Conservation (phyloP, 768 basidiomycete genomes). For the Trametopsis cervina region DNA sequence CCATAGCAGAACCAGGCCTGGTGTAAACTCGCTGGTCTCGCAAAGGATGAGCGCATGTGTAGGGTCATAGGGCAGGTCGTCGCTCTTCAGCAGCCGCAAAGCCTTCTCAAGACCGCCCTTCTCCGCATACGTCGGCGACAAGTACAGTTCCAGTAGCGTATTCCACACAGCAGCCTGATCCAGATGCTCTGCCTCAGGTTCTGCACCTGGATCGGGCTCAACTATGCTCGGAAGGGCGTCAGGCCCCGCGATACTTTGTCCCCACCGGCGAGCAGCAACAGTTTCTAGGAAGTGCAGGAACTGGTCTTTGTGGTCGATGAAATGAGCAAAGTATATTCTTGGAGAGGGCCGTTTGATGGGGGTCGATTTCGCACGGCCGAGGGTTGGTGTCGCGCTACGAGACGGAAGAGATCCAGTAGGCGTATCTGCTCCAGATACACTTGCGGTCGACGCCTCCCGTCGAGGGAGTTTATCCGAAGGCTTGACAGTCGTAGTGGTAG, state of each 20-base stretch:
- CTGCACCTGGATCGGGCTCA: constrained; percentile 20
- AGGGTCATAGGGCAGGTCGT: constrained; percentile 68
- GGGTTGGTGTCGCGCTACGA: constrained; percentile 11
- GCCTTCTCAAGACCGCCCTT: constrained; percentile 54
- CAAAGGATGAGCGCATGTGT: constrained; percentile 95
- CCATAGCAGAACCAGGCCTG: constrained; percentile 86
- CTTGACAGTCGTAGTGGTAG: constrained; percentile 8
- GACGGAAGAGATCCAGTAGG: constrained; percentile 21
- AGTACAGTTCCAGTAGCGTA: constrained; percentile 89
- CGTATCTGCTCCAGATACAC: constrained; percentile 19
- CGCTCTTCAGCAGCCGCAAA: constrained; percentile 57
- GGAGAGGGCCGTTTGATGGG: constrained; percentile 63
- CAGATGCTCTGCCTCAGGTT: constrained; percentile 44
- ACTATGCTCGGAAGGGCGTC: constrained; percentile 12
- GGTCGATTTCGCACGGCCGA: not conserved
- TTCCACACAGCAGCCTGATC: constrained; percentile 93
- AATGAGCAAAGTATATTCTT: constrained; percentile 86
- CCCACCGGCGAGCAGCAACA: constrained; percentile 75
- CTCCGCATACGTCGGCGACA: constrained; percentile 43
- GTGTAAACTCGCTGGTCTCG: constrained; percentile 74
- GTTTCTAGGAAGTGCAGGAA: constrained; percentile 88
- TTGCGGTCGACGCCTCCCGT: constrained; percentile 2
- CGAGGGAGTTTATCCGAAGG: not conserved
- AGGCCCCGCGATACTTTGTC: constrained; percentile 50
- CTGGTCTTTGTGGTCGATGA: constrained; percentile 79